Evolutionary conservation across 2,329 filamentous ascomycete species (phyloP), one percentile per base, ranked within the genome.

Genomic region (Fusarium sp.): DNA sequence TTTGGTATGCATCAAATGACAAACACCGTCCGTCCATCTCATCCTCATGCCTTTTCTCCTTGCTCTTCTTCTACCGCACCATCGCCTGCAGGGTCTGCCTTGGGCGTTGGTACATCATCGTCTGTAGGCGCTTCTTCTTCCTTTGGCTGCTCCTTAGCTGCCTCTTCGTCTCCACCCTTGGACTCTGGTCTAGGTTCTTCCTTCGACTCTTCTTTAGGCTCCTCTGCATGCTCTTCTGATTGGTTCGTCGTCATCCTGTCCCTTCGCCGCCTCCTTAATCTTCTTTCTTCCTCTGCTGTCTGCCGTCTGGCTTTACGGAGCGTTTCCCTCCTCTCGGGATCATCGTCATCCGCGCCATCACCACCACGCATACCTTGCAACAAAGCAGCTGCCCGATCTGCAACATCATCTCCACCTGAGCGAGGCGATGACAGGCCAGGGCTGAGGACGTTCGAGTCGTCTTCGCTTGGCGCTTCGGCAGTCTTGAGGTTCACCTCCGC

Each of bases 301-400:
- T 94, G 91, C 74, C 91, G 82, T 73, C 85, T 78, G 66, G 82
- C 80, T 77, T 83, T 85, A 56, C 93, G 83, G 58, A 93, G 83
- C 62, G 82, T 88, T 72, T 90, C 85, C 60, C 88, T 80, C 80
- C 85, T 82, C 77, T 88, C 82, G 20, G 78, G 67, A 66, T 80
- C 83, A 9, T 81, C 81, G 36, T 83, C 81, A 4, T 84, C 86
- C 18, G 84, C 85, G 23, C 86, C 87, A 44, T 88, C 88, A 41
- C 89, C 86, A 49, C 90, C 87, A 41, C 93, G 88, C 79, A 97
- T 90, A 45, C 93, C 93, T 76, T 97, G 92, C 31, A 98, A 83
- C 77, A 97, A 83, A 68, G 90, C 88, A 2, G 93, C 93, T 4
- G 95, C 94, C 53, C 94, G 88, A 72, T 94, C 91, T 4, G 93